Evolutionary conservation across 2,329 filamentous ascomycete genomes (phyloP).

Genomic region (Xylaria multiplex): DNA sequence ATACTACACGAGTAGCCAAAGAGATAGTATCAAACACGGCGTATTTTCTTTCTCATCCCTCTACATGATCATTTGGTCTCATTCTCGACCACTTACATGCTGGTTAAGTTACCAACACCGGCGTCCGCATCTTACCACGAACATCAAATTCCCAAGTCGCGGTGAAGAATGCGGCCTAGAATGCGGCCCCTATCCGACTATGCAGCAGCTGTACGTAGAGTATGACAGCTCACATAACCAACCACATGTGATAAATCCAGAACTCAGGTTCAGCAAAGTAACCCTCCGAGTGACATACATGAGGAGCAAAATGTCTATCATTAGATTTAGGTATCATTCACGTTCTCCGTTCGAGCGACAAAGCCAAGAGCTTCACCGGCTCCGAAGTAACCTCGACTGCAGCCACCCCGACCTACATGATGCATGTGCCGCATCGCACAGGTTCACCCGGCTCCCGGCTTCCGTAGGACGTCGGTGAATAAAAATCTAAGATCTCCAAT

Average conservation of each 20-base stretch:
- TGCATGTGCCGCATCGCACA: constrained; percentile 3
- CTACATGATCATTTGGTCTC: too few relatives aligned
- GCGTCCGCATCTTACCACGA: neutral
- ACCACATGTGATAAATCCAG: neutral
- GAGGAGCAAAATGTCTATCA: neutral
- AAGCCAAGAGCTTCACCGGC: neutral
- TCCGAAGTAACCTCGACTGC: constrained; percentile 10
- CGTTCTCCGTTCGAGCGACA: neutral
- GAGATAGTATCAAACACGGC: neutral
- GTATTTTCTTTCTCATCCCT: neutral
- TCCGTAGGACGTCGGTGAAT: constrained; percentile 3
- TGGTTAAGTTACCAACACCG: neutral
- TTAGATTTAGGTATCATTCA: neutral
- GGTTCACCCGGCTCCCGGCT: constrained; percentile 5
- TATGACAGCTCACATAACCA: neutral
- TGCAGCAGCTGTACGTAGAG: neutral
- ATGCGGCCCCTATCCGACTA: neutral
- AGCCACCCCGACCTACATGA: constrained; percentile 6
- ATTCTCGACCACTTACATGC: neutral
- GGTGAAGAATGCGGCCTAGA: neutral
- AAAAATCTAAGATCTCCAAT: neutral
- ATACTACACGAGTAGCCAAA: neutral
- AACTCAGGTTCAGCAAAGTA: neutral
- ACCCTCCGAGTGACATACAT: neutral
- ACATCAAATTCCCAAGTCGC: neutral